phyloP scores from a whole-genome alignment of 2,329 filamentous ascomycete species.

The Diaporthe caulivora region DNA sequence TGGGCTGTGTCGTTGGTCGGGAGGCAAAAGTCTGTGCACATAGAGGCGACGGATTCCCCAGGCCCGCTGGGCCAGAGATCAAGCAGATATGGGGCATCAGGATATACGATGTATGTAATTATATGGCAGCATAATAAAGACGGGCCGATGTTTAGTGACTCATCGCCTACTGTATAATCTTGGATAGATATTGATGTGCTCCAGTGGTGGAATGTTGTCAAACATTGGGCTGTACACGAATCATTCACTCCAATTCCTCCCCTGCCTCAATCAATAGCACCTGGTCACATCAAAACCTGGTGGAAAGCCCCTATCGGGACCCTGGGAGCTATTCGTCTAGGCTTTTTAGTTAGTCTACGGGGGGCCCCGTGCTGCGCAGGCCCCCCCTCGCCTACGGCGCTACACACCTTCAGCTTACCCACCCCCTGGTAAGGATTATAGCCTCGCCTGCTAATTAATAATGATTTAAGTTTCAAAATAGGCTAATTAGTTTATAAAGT shows the following conservation, averaged over 20 bases:
- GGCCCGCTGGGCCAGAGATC: background rate
- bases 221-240: no score
- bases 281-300: background rate
- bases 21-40: background rate
- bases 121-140: slow-evolving; percentile 32
- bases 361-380: no score
- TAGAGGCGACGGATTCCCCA: background rate
- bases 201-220: background rate
- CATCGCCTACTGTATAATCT: background rate
- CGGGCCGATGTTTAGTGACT: background rate
- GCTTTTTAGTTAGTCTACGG: no score
- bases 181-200: background rate
- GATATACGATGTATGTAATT: slow-evolving; percentile 23
- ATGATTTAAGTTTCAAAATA: no score
- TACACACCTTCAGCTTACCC: no score
- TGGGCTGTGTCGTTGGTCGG: background rate
- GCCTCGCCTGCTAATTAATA: no score
- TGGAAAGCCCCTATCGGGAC: no score
- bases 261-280: background rate
- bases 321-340: no score
- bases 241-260: no score
- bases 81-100: background rate
- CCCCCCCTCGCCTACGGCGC: no score
- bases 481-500: no score
- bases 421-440: no score